phyloP scores from a whole-genome alignment of 1,139 yeast genomes.

The Scheffersomyces titani region DNA sequence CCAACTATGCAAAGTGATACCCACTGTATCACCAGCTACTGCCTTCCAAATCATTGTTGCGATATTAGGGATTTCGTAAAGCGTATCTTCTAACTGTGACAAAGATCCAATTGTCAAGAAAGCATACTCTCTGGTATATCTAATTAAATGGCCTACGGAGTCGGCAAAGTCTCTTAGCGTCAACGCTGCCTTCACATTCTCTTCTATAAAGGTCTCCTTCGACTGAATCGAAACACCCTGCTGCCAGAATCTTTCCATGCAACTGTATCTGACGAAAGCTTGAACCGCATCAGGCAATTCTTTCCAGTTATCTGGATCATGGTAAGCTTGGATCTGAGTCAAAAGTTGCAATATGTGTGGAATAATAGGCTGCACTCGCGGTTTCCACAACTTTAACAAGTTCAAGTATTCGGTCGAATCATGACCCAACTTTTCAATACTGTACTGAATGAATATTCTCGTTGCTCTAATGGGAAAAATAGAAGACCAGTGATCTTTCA shows the following conservation, averaged over 20 bases:
- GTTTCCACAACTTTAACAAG: constrained; percentile 82
- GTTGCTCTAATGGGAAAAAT: constrained; percentile 96
- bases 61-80: constrained; percentile 82
- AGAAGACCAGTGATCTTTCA: constrained; percentile 91
- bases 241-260: constrained; percentile 96
- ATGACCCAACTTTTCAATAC: constrained; percentile 86
- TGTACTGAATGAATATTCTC: constrained; percentile 89
- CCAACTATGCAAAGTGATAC: constrained; percentile 95
- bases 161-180: constrained; percentile 96
- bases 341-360: constrained; percentile 88
- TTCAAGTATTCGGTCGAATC: constrained; percentile 74
- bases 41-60: constrained; percentile 81
- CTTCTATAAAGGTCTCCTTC: constrained; percentile 92
- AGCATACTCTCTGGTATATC: constrained; percentile 96
- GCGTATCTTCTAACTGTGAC: constrained; percentile 84
- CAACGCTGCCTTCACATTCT: constrained; percentile 89
- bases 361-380: constrained; percentile 85
- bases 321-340: constrained; percentile 91
- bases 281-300: constrained; percentile 88
- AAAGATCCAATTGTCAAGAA: constrained; percentile 87
- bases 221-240: constrained; percentile 95
- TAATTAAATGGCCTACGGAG: constrained; percentile 93
- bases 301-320: constrained; percentile 89
- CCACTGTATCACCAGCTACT: constrained; percentile 79
- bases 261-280: constrained; percentile 82